Base-by-base conservation (phyloP, 2,329 filamentous ascomycete genomes). In the Colletotrichum melonis region DNA sequence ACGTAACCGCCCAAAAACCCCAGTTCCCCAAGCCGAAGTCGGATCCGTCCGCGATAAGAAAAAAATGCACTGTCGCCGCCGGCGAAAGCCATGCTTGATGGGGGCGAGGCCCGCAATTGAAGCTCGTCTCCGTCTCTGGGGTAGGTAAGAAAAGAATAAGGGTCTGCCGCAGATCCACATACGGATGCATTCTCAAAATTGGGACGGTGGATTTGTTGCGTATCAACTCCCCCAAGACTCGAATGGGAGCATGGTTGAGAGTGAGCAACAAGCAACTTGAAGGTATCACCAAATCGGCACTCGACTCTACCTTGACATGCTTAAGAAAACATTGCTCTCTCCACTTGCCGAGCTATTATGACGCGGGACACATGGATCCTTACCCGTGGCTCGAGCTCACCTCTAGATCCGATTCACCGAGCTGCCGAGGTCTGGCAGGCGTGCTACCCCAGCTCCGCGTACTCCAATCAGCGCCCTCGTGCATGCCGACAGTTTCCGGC, bases 401-500 rank as follows among this genome's bases (percentile, higher is more conserved):
- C 35, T 11, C 14, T n/a, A 46, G 57, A 22, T 56, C 66, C 70
- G 32, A 55, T 63, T 72, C 69, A 72, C 66, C 69, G 66, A 72
- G 59, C 59, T 69, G 70, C 70, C 70, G 70, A 72, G 70, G 70
- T 64, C 42, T 72, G 55, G 38, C 64, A 55, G 22, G 24, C 7
- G n/a, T 42, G 46, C 52, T 30, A 70, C 64, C 65, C 54, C 69
- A 63, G 54, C 49, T 63, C 32, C 30, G 22, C 22, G 12, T 24
- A 70, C 22, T 35, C 67, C 70, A 70, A 70, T 70, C 60, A 69
- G 60, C 56, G 54, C 57, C 28, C 11, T 26, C 22, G 49, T 14
- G n/a, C 56, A 73, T 56, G 71, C 67, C 71, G 71, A 71, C 60
- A 52, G 32, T 65, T 73, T 54, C 71, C 71, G 71, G 35, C 35